Evolutionary conservation across 1,139 yeast species (phyloP), one percentile per base, ranked within the genome.

Genomic region (Hanseniaspora uvarum): DNA sequence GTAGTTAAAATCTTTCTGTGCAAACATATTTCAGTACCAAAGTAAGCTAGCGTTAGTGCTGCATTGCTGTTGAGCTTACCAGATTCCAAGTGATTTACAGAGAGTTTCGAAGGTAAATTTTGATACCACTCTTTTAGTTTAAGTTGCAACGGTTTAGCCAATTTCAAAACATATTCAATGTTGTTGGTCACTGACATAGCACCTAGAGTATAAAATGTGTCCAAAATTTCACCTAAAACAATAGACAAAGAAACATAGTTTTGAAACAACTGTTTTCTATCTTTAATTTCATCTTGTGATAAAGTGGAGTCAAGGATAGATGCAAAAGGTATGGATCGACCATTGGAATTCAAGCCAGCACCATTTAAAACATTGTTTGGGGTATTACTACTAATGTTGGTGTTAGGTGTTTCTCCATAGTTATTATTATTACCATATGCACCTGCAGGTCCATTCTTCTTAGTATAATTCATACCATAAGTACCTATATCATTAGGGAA

Each of bases 141-240:
- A 57, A 88, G 70, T 65, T 89, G 96, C 46, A 88, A 69, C 0
- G 97, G 96, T 64, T 89, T 89, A 3, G 95, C 96, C 30, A 76
- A 65, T 60, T 76, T 78, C 55, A 89, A 70, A 3, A 87, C 83
- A 49, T 80, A 79, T 51, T 79, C 83, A 44, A 87, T 77, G 41
- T 77, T 76, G 1, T 71, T 72, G 11, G 82, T 66, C 10, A 74
- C 78, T 38, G 72, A 70, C 69, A 82, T 76, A 0, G 92, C 82
- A 41, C 73, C 72, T 72, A 83, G 78, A 0, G 94, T 80, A 64
- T 83, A 87, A 58, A 87, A 79, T 2, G 79, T 74, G 58, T 79
- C 78, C 63, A 84, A 65, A 39, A 87, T 84, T 58, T 85, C 94
- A 28, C 86, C 79, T 44, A 87, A 69, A 8, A 87, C 83, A 60